Percentiles rank a stretch among this genome's conserved stretches.
These are phyloP conservation scores for Pinus tabuliformis DNA, from an alignment of 75 land plant genomes.

Conservation along the genomic window DNA sequence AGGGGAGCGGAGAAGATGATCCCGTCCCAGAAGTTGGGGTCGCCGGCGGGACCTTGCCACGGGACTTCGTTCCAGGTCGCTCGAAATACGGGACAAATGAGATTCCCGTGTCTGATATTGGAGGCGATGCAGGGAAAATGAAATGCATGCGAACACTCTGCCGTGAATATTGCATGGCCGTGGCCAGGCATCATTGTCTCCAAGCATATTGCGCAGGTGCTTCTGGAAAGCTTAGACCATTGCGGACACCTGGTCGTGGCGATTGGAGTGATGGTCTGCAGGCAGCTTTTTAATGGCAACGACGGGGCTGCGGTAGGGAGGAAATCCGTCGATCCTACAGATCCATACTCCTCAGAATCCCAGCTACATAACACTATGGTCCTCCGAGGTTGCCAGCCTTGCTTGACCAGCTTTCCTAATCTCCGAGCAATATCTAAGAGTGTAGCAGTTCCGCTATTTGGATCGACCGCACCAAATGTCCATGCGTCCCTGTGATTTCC, in stretches of 20 bases:
- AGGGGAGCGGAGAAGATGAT: too few species aligned
- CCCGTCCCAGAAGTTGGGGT: too few species aligned
- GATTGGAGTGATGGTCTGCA: neutral
- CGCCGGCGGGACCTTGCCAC: conserved; percentile 28
- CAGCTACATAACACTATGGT: conserved; percentile 57
- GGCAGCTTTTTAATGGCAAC: neutral
- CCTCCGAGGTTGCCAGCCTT: conserved; percentile 59
- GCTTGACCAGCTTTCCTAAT: conserved; percentile 26
- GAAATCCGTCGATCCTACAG: too few species aligned
- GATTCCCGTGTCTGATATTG: conserved; percentile 37
- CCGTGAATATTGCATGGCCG: conserved; percentile 74
- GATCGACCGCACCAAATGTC: conserved; percentile 75
- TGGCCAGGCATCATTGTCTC: conserved; percentile 45
- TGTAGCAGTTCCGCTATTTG: conserved; percentile 70
- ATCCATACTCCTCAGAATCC: conserved; percentile 75
- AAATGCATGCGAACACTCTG: conserved; percentile 83
- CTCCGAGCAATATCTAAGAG: conserved; percentile 49
- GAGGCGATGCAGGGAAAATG: conserved; percentile 74
- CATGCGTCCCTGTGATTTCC: conserved; percentile 82
- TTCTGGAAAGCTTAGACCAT: conserved; percentile 22
- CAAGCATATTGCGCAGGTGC: conserved; percentile 75
- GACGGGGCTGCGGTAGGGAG: neutral
- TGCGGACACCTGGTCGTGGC: neutral
- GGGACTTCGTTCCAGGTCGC: conserved; percentile 69
- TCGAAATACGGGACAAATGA: conserved; percentile 72